These are phyloP conservation scores for Pachyrhizus erosus DNA, from an alignment of 306 rosid genomes.

Conservation along the genomic window DNA sequence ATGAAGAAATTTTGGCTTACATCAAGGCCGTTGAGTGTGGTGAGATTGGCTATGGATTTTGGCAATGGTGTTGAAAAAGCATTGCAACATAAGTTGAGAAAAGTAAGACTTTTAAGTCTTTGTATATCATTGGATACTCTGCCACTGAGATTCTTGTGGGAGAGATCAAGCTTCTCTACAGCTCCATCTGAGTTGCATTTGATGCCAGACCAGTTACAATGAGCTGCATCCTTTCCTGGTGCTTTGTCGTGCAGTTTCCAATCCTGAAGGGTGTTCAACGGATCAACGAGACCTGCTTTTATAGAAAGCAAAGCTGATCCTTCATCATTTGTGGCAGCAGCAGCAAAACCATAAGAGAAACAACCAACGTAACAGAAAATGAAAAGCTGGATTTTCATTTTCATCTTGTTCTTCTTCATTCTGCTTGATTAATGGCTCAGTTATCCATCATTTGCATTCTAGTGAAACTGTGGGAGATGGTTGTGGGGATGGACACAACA, in stretches of 20 bases:
- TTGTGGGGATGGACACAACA: conserved; percentile 25
- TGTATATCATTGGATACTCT: conserved; percentile 64
- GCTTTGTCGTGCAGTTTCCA: conserved; percentile 62
- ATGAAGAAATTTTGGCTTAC: conserved; percentile 81
- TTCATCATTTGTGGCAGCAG: conserved; percentile 59
- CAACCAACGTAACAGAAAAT: conserved; percentile 59
- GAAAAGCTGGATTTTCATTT: conserved; percentile 54
- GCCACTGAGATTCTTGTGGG: conserved; percentile 91
- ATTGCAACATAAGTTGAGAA: conserved; percentile 81
- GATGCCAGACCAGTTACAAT: conserved; percentile 83
- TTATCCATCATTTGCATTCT: conserved; percentile 58
- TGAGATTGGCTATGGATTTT: conserved; percentile 68
- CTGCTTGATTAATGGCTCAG: conserved; percentile 44
- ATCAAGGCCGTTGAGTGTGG: conserved; percentile 67
- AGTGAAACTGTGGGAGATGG: conserved; percentile 39
- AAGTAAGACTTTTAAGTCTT: conserved; percentile 56
- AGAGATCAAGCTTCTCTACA: conserved; percentile 75
- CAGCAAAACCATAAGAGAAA: conserved; percentile 40
- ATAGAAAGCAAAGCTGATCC: conserved; percentile 71
- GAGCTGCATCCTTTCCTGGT: conserved; percentile 46
- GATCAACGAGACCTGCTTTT: conserved; percentile 74
- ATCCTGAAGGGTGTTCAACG: conserved; percentile 57
- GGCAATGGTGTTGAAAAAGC: conserved; percentile 74
- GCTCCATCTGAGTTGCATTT: conserved; percentile 68
- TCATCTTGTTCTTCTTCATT: conserved; percentile 55